Conservation (phyloP, 2,329 filamentous ascomycete species). For the Monosporascus ibericus region DNA sequence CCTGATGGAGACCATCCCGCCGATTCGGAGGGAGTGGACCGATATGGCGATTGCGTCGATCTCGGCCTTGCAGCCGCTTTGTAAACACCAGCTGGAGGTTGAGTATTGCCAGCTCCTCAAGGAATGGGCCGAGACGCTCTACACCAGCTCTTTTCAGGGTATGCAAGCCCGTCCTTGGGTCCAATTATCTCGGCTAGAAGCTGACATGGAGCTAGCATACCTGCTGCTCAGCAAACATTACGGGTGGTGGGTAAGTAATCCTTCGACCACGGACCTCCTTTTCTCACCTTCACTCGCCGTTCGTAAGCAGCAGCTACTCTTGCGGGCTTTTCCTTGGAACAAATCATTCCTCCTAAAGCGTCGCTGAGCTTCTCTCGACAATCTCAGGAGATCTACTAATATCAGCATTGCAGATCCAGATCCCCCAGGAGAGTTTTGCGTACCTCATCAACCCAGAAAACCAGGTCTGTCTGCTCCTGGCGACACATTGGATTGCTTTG, state of each 20-base stretch:
- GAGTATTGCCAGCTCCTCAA: slow-evolving; percentile 40
- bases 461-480: slow-evolving; percentile 41
- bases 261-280: not conserved
- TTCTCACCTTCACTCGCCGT: not conserved
- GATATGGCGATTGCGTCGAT: slow-evolving; percentile 42
- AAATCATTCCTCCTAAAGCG: not conserved
- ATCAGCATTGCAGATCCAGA: slow-evolving; percentile 37
- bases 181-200: not conserved
- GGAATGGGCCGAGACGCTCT: slow-evolving; percentile 44
- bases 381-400: not conserved
- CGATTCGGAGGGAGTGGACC: slow-evolving; percentile 38
- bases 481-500: slow-evolving; percentile 48
- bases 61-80: slow-evolving; percentile 36
- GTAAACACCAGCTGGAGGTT: slow-evolving; percentile 34
- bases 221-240: slow-evolving; percentile 42
- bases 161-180: slow-evolving; percentile 12
- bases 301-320: too few species aligned
- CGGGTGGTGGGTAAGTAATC: slow-evolving; percentile 6
- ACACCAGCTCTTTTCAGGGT: slow-evolving; percentile 48
- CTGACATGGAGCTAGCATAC: slow-evolving; percentile 34
- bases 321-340: not conserved
- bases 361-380: not conserved
- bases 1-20: slow-evolving; percentile 38
- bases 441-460: slow-evolving; percentile 40
- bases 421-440: slow-evolving; percentile 47